Conservation (phyloP, 768 basidiomycete species). For the Panellus pusillus region DNA sequence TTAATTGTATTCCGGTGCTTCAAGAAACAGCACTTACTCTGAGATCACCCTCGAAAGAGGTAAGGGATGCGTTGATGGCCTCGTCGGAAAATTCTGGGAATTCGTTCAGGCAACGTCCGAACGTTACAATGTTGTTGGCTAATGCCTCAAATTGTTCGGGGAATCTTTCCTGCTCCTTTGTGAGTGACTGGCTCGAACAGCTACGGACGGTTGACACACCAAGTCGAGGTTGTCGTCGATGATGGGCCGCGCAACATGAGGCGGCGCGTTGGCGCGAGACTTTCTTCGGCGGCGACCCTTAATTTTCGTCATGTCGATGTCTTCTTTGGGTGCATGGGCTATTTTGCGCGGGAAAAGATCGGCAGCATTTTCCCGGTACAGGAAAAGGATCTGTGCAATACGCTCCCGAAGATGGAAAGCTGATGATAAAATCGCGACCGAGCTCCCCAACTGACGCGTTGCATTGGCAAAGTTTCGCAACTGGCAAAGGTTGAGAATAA, state of each 20-base stretch:
- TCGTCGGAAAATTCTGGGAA: conserved; percentile 80
- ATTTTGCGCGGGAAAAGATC: conserved; percentile 75
- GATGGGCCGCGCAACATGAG: conserved; percentile 52
- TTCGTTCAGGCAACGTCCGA: conserved; percentile 70
- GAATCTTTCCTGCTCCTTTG: conserved; percentile 50
- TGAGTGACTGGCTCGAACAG: neutral
- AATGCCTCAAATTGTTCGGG: conserved; percentile 63
- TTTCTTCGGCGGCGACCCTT: conserved; percentile 31
- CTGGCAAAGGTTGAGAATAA: conserved; percentile 32
- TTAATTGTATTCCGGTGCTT: neutral
- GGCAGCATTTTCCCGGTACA: conserved; percentile 76
- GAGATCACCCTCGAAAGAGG: conserved; percentile 68
- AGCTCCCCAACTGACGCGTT: conserved; percentile 73
- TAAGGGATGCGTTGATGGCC: conserved; percentile 64
- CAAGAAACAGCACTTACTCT: conserved; percentile 40
- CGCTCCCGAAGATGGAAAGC: conserved; percentile 71
- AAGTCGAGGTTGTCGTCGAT: conserved; percentile 56
- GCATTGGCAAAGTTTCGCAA: conserved; percentile 77
- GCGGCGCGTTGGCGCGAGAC: conserved; percentile 38
- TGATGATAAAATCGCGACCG: conserved; percentile 74
- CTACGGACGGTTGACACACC: neutral
- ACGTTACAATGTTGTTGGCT: conserved; percentile 66
- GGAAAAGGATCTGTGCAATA: conserved; percentile 63
- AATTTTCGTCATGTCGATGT: conserved; percentile 29
- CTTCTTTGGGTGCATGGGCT: conserved; percentile 40